A percentile compares a stretch with the other conserved stretches of the same genome.
Evolutionary conservation across 169 alveolate species (phyloP).

Genomic region (Eimeria zaria): DNA sequence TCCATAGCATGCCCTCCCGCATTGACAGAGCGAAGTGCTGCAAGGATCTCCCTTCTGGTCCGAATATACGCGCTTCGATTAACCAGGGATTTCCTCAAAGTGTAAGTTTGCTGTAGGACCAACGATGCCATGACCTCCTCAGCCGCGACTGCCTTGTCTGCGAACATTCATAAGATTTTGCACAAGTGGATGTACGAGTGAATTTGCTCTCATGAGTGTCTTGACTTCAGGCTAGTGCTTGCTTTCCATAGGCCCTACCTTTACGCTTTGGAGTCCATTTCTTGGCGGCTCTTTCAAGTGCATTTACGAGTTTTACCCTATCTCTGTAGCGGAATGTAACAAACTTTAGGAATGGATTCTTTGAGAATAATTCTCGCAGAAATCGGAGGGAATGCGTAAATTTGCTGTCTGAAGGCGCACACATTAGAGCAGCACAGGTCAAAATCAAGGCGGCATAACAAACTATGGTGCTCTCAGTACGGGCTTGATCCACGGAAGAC

Average conservation of each 20-base stretch:
- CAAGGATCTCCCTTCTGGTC: not conserved
- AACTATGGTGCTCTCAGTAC: not conserved
- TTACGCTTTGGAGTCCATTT: constrained; percentile 35
- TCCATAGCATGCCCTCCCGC: constrained; percentile 72
- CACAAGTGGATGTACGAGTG: not conserved
- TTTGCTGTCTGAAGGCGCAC: constrained; percentile 50
- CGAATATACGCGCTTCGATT: not conserved
- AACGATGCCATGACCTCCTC: constrained; percentile 52
- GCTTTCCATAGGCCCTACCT: not conserved
- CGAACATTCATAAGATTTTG: not conserved
- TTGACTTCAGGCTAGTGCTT: too few species aligned
- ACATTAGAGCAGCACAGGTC: not conserved
- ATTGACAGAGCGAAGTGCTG: constrained; percentile 17
- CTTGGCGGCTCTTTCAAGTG: constrained; percentile 15
- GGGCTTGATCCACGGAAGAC: not conserved
- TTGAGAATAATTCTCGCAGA: constrained; percentile 18
- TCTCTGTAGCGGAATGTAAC: constrained; percentile 36
- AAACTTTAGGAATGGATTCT: constrained; percentile 46
- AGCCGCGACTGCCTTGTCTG: constrained; percentile 77
- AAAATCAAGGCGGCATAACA: not conserved
- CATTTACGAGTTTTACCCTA: constrained; percentile 22
- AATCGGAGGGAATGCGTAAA: constrained; percentile 47
- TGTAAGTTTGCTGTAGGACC: not conserved
- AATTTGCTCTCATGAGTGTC: not conserved
- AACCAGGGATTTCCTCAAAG: not conserved